Evolutionary conservation across 352 stramenopile species (phyloP), one percentile per base, ranked within the genome.

Genomic region (Achlya hypogyna): DNA sequence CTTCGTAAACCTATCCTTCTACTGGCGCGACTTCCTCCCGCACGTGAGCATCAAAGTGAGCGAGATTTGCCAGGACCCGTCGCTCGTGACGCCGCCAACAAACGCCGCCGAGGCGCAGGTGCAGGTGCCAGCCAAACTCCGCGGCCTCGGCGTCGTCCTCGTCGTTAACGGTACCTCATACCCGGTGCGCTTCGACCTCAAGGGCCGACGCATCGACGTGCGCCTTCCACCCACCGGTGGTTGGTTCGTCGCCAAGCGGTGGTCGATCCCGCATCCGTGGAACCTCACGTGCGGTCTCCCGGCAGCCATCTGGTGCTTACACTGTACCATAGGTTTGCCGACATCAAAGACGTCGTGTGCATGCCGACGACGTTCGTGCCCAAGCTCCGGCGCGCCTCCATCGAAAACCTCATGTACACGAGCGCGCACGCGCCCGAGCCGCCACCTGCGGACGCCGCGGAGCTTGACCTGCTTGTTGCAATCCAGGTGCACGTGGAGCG

Each of bases 61-160:
- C 40, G 54, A 64, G 34, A 64, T 64, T 51, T 64, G 54, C 40
- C 54, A 64, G 28, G 54, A 64, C 34, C 20, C 35, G 27, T 34
- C 10, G 14, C 38, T 64, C 38, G 38, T 45, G 2, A 18, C 38
- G 2, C 38, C 38, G 12, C n/a, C n/a, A n/a, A n/a, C n/a, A n/a
- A 18, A 45, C 38, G 38, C 38, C 38, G 6, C 38, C 38, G n/a
- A 45, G 6, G 12, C 38, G 12, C 14, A 10, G 38, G n/a, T 45
- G 12, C 2, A n/a, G 2, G 38, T 45, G 38, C 38, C 38, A 3
- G n/a, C 38, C 38, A 45, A 45, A 18, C 12, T 18, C 12, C 38
- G 38, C 12, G 38, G 38, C 14, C 38, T 45, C 12, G 38, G 38
- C 38, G n/a, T 45, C 4, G 38, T 9, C 12, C 38, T 45, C 12